Evolutionary conservation across 169 alveolate species (phyloP).

Genomic region (Babesia caballi): DNA sequence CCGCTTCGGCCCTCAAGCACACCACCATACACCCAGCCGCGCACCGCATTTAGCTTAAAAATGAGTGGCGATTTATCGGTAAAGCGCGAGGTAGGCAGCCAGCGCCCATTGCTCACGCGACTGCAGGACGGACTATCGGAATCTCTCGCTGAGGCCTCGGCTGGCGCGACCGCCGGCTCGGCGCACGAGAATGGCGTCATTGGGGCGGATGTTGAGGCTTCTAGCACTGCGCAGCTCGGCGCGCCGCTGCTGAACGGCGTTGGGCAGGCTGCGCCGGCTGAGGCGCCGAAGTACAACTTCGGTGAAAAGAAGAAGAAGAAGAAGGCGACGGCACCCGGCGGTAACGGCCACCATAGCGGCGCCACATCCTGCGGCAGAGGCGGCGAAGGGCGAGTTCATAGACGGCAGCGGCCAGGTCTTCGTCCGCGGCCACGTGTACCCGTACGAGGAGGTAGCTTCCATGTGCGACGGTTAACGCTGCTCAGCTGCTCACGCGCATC

Average conservation of each 20-base stretch:
- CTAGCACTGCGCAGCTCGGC: not conserved
- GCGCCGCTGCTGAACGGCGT: not conserved
- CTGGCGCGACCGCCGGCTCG: not conserved
- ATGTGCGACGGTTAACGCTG: not conserved
- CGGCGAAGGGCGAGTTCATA: slow-evolving; percentile 59
- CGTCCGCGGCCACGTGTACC: slow-evolving; percentile 82
- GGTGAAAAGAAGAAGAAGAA: slow-evolving; percentile 86
- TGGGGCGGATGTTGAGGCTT: not conserved
- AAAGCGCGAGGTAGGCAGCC: slow-evolving; percentile 2
- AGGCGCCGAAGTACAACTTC: slow-evolving; percentile 75
- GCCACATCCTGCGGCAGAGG: slow-evolving; percentile 30
- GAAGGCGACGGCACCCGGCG: slow-evolving; percentile 66
- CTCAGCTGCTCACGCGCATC: slow-evolving; percentile 82
- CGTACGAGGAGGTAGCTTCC: slow-evolving; percentile 79
- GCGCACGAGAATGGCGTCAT: not conserved
- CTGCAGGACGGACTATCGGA: slow-evolving; percentile 24
- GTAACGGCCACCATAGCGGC: slow-evolving; percentile 27
- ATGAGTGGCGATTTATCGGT: not conserved
- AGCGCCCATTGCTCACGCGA: not conserved
- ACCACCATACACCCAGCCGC: too few relatives aligned
- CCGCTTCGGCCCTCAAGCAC: too few relatives aligned
- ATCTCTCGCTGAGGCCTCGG: not conserved
- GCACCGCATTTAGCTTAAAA: not conserved
- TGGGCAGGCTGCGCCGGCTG: slow-evolving; percentile 42
- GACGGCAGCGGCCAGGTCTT: slow-evolving; percentile 81